Percentiles rank a stretch among this genome's conserved stretches.
Evolutionary conservation across 129 eudicot species (phyloP).

Genomic region (Artemisia annua): DNA sequence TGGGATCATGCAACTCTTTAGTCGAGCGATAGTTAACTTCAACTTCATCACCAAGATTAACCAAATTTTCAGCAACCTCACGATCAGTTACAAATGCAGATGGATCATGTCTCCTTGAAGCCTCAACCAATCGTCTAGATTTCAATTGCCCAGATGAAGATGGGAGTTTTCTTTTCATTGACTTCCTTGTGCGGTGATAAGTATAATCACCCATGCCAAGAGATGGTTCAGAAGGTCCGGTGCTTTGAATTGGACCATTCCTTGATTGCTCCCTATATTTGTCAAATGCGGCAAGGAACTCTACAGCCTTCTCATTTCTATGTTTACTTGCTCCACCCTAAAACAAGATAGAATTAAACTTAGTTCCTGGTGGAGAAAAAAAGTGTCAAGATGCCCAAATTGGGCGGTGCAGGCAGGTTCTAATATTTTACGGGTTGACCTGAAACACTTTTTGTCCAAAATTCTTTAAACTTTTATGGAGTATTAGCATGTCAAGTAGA

Average conservation of each 20-base stretch:
- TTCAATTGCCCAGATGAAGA: constrained; percentile 46
- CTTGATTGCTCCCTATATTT: constrained; percentile 45
- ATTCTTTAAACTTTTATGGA: not conserved
- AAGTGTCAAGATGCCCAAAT: not conserved
- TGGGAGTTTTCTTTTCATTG: constrained; percentile 43
- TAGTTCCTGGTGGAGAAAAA: constrained; percentile 2
- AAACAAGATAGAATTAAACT: not conserved
- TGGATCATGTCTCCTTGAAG: constrained; percentile 35
- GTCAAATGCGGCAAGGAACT: constrained; percentile 33
- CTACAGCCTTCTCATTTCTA: constrained; percentile 32
- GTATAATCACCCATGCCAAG: constrained; percentile 44
- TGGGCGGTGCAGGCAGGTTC: not conserved
- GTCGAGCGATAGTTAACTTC: constrained; percentile 16
- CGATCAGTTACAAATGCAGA: constrained; percentile 23
- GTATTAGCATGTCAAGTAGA: not conserved
- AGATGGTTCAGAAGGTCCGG: constrained; percentile 39
- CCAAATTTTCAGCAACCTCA: constrained; percentile 25
- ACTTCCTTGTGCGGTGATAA: constrained; percentile 63
- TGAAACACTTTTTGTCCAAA: not conserved
- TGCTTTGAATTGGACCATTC: constrained; percentile 28
- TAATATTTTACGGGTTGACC: not conserved
- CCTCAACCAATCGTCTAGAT: constrained; percentile 35
- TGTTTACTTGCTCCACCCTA: constrained; percentile 38
- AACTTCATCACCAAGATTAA: constrained; percentile 19
- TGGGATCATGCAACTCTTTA: constrained; percentile 27